Base-by-base conservation (phyloP, 306 rosid species). In the Echinosophora koreensis region DNA sequence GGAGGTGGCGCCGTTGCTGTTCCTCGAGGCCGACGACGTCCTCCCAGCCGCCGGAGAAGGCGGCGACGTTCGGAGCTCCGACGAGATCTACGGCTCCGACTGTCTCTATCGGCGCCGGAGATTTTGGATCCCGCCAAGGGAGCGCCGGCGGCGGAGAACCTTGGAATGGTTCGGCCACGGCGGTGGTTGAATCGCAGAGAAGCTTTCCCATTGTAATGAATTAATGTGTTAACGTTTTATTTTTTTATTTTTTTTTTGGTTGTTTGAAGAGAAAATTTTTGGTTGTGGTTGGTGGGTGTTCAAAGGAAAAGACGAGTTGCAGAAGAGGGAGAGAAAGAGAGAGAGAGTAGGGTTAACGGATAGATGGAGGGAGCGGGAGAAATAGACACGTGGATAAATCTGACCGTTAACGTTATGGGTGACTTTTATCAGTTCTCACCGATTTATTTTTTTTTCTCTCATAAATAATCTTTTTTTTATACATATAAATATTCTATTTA, bases 11-110 rank as follows among this genome's bases (percentile, higher is more conserved):
- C 59, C 96, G 49, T 81, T 95, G 98, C 88, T 88, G 92, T 13
- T 95, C 98, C 80, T 95, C 97, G 2, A 95, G 63, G 2, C 98
- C 98, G 5, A 86, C 69, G n/a, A 95, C 98, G 5, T 81, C 88
- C 5, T 91, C 97, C 98, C 98, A 95, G 2, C 93, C 87, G 27
- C 71, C 77, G 37, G 62, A 14, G 13, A 78, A 60, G 0, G 86
- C 39, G 10, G 73, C 71, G 4, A 62, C 59, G 12, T 32, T 67
- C 0, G 83, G 54, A 64, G 86, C 88, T 58, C 84, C 82, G 8
- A 90, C 87, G 28, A 92, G 93, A 92, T 95, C 97, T 64, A 86
- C 81, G 14, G 91, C 35, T 51, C 81, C 86, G 16, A 81, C 77
- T 6, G 88, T 34, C 2, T 87, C 93, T 4, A 84, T 69, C 41